A percentile compares a stretch with the other conserved stretches of the same genome.
phyloP scores from a whole-genome alignment of 2,329 filamentous ascomycete species.

The Lecanosticta acicola region DNA sequence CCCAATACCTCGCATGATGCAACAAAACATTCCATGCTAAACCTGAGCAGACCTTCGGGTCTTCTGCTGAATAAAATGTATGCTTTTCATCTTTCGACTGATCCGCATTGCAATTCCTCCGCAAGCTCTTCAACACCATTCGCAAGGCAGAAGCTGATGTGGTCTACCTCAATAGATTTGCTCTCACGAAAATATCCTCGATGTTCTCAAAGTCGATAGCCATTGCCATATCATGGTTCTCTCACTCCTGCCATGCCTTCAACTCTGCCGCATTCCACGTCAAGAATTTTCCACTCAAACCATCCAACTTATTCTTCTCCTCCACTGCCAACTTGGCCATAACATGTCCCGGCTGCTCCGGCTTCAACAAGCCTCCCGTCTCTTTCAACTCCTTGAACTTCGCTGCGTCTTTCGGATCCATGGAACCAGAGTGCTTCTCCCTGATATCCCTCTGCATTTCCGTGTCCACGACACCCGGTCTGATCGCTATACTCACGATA shows the following conservation, averaged over 20 bases:
- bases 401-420: conserved; percentile 53
- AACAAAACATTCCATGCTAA: conserved; percentile 70
- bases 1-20: conserved; percentile 54
- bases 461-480: conserved; percentile 79
- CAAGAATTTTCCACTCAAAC: conserved; percentile 73
- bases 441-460: conserved; percentile 84
- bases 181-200: no score
- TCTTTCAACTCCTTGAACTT: conserved; percentile 67
- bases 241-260: conserved; percentile 28
- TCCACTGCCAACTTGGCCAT: conserved; percentile 71
- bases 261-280: conserved; percentile 46
- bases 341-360: conserved; percentile 75
- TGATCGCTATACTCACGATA: conserved; percentile 65
- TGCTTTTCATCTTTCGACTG: conserved; percentile 86
- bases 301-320: conserved; percentile 63
- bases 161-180: neutral
- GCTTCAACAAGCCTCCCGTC: conserved; percentile 62
- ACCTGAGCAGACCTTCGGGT: conserved; percentile 53
- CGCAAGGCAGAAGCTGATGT: neutral
- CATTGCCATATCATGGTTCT: neutral
- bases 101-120: conserved; percentile 32
- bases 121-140: neutral
- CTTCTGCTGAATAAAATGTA: conserved; percentile 61
- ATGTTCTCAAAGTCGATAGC: neutral
- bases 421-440: conserved; percentile 58